phyloP scores from a whole-genome alignment of 208 protist genomes.

The Leishmania braziliensis region DNA sequence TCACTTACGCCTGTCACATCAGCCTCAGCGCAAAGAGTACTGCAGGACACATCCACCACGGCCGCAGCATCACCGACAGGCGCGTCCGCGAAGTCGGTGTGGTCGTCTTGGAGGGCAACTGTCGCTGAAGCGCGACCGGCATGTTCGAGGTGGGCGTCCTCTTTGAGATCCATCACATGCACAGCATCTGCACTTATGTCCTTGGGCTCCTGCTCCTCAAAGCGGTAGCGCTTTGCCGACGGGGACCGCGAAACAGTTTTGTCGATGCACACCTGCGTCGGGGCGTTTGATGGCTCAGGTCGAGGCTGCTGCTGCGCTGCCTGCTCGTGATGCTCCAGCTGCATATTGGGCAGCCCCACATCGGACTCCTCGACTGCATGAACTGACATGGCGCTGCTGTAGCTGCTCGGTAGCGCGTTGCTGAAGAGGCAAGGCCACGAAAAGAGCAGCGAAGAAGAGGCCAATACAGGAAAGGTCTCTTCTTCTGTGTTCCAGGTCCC shows the following conservation, averaged over 20 bases:
- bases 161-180: too few species aligned
- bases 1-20: slow-evolving; percentile 11
- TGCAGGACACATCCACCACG: neutral
- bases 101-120: neutral
- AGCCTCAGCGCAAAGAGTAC: neutral
- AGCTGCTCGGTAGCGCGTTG: neutral
- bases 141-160: neutral
- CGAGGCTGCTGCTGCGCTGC: neutral
- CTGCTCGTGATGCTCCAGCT: neutral
- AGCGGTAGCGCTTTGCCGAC: neutral
- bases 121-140: neutral
- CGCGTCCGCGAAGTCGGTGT: neutral
- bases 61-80: neutral
- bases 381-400: neutral
- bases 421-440: neutral
- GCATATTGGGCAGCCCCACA: neutral
- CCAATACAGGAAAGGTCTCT: neutral
- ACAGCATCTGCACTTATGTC: neutral
- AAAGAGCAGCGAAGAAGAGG: neutral
- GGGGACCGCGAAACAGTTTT: neutral
- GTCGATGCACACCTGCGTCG: neutral
- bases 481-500: neutral
- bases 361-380: neutral
- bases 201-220: neutral
- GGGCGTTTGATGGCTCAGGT: neutral